These are phyloP conservation scores for Tremella fuciformis DNA, from an alignment of 768 basidiomycete species.

Conservation along the genomic window DNA sequence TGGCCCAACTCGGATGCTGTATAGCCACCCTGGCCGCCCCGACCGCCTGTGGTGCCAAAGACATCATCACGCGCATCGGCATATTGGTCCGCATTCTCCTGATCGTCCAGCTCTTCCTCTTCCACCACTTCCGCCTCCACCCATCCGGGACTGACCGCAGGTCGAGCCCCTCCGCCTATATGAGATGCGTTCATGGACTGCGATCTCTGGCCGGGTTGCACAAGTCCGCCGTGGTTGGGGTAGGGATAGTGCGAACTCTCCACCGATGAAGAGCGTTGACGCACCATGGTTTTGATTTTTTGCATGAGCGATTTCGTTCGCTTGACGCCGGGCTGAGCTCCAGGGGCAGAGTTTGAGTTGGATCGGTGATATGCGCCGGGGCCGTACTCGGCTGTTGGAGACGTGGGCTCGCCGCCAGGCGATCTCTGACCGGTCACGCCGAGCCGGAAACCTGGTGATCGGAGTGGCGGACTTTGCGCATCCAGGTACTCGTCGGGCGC, in stretches of 20 bases:
- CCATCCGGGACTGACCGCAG: slow-evolving; percentile 24
- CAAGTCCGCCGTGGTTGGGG: slow-evolving; percentile 10
- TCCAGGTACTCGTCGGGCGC: not conserved
- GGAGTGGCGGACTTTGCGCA: slow-evolving; percentile 15
- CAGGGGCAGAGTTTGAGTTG: slow-evolving; percentile 3
- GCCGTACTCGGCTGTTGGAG: slow-evolving; percentile 27
- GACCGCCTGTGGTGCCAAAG: slow-evolving; percentile 2
- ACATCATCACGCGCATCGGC: slow-evolving; percentile 29
- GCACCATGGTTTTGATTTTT: slow-evolving; percentile 51
- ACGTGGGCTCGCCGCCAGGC: slow-evolving; percentile 22
- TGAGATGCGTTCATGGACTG: slow-evolving; percentile 7
- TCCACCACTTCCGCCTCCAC: slow-evolving; percentile 20
- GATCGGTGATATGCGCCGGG: slow-evolving; percentile 7
- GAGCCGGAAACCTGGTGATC: slow-evolving; percentile 38
- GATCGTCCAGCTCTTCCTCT: slow-evolving; percentile 26
- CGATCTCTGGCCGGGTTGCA: slow-evolving; percentile 11
- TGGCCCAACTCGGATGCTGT: not conserved
- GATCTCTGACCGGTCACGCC: slow-evolving; percentile 10
- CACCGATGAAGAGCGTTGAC: slow-evolving; percentile 40
- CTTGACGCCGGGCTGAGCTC: slow-evolving; percentile 38
- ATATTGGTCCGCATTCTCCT: slow-evolving; percentile 16
- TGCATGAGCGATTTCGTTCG: slow-evolving; percentile 52
- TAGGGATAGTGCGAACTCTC: slow-evolving; percentile 11
- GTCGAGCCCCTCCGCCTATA: not conserved
- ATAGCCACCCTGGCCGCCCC: too few relatives aligned